Evolutionary conservation across 2,329 filamentous ascomycete genomes (phyloP).

Genomic region (Xylaria sp.): DNA sequence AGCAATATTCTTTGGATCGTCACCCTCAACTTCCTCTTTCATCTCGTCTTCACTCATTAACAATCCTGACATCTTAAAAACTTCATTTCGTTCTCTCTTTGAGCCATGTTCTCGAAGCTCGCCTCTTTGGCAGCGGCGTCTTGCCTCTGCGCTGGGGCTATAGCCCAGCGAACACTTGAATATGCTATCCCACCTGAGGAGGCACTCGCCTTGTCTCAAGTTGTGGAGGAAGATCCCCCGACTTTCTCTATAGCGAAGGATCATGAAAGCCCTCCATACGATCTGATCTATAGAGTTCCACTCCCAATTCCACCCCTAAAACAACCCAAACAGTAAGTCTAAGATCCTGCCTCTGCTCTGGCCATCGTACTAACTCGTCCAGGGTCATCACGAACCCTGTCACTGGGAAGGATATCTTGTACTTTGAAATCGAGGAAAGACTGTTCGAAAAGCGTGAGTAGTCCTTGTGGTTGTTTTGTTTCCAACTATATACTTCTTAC

Average conservation of each 20-base stretch:
- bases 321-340: constrained; percentile 54
- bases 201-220: constrained; percentile 35
- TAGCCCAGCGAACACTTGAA: constrained; percentile 35
- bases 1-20: constrained; percentile 17
- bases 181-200: constrained; percentile 43
- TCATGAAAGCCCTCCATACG: constrained; percentile 24
- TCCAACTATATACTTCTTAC: not conserved
- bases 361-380: not conserved
- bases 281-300: constrained; percentile 42
- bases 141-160: constrained; percentile 34
- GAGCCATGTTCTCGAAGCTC: constrained; percentile 38
- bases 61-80: constrained; percentile 2
- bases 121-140: constrained; percentile 34
- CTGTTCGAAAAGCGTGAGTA: constrained; percentile 32
- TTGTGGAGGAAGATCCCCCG: constrained; percentile 41
- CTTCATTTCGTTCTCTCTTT: constrained; percentile 19
- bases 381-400: constrained; percentile 52
- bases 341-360: not conserved
- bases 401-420: constrained; percentile 52
- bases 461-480: not conserved
- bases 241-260: constrained; percentile 7
- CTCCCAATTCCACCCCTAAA: constrained; percentile 60
- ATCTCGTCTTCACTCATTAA: constrained; percentile 15
- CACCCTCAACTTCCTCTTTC: constrained; percentile 10
- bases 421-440: constrained; percentile 55